Evolutionary conservation across 345 rosid genomes (phyloP).

Genomic region (Punica granatum): DNA sequence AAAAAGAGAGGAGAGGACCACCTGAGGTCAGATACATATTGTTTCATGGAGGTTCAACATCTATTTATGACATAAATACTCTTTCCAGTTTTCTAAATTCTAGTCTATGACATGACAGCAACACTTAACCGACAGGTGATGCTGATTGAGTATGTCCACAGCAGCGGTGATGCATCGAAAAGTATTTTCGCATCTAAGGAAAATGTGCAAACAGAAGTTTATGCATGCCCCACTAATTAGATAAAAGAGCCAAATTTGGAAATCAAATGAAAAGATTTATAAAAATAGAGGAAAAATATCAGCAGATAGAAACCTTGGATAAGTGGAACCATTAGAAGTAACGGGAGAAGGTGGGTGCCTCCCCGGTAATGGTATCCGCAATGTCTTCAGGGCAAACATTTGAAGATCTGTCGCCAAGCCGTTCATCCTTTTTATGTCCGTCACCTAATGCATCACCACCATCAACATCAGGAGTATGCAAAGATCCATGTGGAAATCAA

Average conservation of each 20-base stretch:
- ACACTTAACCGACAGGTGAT: neutral
- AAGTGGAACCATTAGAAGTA: conserved; percentile 22
- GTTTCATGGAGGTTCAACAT: neutral
- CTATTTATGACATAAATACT: neutral
- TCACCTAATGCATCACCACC: conserved; percentile 32
- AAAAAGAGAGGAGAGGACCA: neutral
- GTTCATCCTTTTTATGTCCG: conserved; percentile 51
- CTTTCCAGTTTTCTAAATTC: neutral
- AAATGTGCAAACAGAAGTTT: neutral
- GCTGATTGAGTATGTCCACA: neutral
- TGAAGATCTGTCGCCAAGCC: conserved; percentile 70
- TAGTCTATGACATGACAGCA: neutral
- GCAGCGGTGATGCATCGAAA: neutral
- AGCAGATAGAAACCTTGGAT: conserved; percentile 20
- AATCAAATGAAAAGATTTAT: neutral
- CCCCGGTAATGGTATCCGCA: conserved; percentile 57
- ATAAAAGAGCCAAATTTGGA: neutral
- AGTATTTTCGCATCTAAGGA: neutral
- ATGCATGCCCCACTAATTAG: neutral
- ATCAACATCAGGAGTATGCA: conserved; percentile 2
- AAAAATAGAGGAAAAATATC: neutral
- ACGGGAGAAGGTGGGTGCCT: conserved; percentile 48
- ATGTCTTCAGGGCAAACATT: conserved; percentile 54
- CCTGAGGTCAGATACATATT: neutral
- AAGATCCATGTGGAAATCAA: neutral